Evolutionary conservation across 2,329 filamentous ascomycete genomes (phyloP), one percentile per base, ranked within the genome.

Genomic region (Claviceps pazoutovae): DNA sequence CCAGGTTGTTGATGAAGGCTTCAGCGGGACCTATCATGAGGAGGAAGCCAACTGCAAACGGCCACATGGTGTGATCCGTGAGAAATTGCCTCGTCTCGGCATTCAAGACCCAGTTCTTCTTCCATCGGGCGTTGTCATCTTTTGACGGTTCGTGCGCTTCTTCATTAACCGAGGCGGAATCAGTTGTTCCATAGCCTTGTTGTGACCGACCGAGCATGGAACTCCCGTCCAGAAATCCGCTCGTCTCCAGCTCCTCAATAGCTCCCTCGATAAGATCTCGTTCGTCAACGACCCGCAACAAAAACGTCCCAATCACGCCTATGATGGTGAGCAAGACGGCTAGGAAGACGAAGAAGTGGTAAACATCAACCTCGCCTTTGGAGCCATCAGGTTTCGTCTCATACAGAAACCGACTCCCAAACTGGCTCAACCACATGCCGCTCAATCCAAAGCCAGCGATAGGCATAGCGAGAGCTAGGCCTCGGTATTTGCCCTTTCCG

Each of bases 1-100:
- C 93, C 9, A 98, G 73, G 61, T 97, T 98, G 70, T 97, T 98
- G 69, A 97, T 89, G 66, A 96, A 98, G 11, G 91, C 87, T 68
- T 98, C 93, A n/a, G 90, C 91, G 0, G 93, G 91, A 0, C 93
- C 93, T 51, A 90, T 87, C 59, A 95, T 87, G 56, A 97, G 78
- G 67, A 97, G 88, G 69, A 98, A 97, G 19, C 89, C 90, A 1
- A 83, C 72, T 0, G 91, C 88, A 58, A 98, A 84, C 64, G 83
- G 86, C 91, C 91, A 98, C 91, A 97, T 97, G 13, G 89, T 96
- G 54, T 79, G 82, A 59, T 98, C 93, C 23, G 79, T 76, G 9
- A 98, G 74, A 66, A 97, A 98, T 3, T 82, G 75, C 13, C 82
- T 76, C 0, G 93, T 97, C 65, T 96, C 91, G 45, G 87, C 88